Evolutionary conservation across 202 grass and related monocot species (phyloP), one percentile per base, ranked within the genome.

Genomic region (Hordeum pubiflorum): DNA sequence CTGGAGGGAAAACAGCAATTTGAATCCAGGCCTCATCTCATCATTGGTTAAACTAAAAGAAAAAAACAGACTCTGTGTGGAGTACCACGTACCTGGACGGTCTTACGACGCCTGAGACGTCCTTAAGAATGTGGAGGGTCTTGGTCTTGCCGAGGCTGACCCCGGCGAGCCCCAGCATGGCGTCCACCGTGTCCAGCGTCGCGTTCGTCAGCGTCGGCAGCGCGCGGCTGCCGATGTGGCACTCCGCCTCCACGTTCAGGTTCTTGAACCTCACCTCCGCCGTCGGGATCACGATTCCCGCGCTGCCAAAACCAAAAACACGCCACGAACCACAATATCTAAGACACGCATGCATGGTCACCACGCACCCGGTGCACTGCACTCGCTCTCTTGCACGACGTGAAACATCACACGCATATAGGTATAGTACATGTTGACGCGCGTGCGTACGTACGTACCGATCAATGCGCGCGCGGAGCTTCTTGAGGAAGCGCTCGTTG

Each of bases 401-500:
- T 46, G 43, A 46, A 46, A 46, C 43, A 46, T 1, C 43, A 46
- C 43, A 46, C 43, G 3, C 38, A 39, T 10, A 39, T 10, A 38
- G 34, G 7, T 37, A 6, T 37, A 38, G 41, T 43, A 46, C 4
- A 46, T 14, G 43, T 14, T 46, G 44, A 48, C 4, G 33, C 33
- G 3, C 32, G 43, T 2, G 2, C 23, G 41, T 57, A 86, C 88
- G 43, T 2, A 6, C 23, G 43, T 57, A 90, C 88, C 64, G 70
- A 70, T 94, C 91, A 33, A 94, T 89, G 59, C 89, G 89, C 17
- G 85, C 79, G 69, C 91, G 89, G 23, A 94, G 91, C 78, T 91
- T 94, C 86, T 80, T 80, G 69, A 97, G 86, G 74, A 97, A 93
- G 0, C 90, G 81, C 66, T 87, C 90, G 85, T 97, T 93, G 76